Evolutionary conservation across 2,329 filamentous ascomycete species (phyloP).

Genomic region (Fusarium pilosicola): DNA sequence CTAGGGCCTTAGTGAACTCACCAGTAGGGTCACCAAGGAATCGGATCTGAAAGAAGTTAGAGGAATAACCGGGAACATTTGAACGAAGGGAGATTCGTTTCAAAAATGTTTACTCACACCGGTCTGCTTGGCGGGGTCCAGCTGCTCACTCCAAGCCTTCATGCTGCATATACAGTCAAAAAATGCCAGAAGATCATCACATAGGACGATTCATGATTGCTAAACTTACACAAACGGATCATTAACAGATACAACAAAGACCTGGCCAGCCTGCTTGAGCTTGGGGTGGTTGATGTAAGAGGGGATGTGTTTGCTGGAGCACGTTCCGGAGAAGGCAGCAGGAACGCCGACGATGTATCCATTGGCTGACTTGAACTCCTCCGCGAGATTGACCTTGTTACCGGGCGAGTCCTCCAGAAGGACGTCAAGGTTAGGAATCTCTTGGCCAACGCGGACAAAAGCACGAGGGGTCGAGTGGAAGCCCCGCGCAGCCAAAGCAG

Average conservation of each 20-base stretch:
- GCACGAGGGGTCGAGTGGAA: slow-evolving; percentile 74
- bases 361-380: slow-evolving; percentile 76
- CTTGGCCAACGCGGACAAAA: slow-evolving; percentile 80
- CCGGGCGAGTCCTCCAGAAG: slow-evolving; percentile 88
- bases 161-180: slow-evolving; percentile 65
- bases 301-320: slow-evolving; percentile 77
- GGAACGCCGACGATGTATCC: slow-evolving; percentile 88
- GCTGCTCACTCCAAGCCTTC: slow-evolving; percentile 84
- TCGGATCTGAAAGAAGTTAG: slow-evolving; percentile 69
- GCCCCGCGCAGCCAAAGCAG: slow-evolving; percentile 46
- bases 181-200: neutral
- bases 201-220: neutral
- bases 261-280: slow-evolving; percentile 81
- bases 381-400: slow-evolving; percentile 87
- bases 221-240: slow-evolving; percentile 87
- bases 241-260: slow-evolving; percentile 93
- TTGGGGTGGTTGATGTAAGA: slow-evolving; percentile 84
- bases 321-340: slow-evolving; percentile 74
- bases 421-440: slow-evolving; percentile 79
- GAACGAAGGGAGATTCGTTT: neutral
- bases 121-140: slow-evolving; percentile 79
- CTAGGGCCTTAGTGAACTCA: slow-evolving; percentile 83
- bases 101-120: slow-evolving; percentile 69
- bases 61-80: neutral
- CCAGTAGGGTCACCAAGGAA: slow-evolving; percentile 87